Evolutionary conservation across 129 eudicot species (phyloP).

Genomic region (Chrysanthemum seticuspe): DNA sequence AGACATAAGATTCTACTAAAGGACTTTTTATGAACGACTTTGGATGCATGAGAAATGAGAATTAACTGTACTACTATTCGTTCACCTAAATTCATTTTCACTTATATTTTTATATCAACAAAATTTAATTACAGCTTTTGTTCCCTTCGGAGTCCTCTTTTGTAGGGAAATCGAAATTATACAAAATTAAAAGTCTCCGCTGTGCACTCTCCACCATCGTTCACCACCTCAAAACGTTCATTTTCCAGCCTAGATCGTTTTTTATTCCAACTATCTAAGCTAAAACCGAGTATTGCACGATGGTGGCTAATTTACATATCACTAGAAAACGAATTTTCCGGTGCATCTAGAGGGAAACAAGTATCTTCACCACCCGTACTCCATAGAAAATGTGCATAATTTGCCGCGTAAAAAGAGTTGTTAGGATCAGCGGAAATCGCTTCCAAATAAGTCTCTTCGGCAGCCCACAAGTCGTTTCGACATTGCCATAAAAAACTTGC

Average conservation of each 20-base stretch:
- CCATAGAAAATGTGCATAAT: slow-evolving; percentile 89
- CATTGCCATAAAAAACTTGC: slow-evolving; percentile 81
- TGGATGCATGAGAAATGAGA: background rate
- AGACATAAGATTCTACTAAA: background rate
- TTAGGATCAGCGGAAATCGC: slow-evolving; percentile 80
- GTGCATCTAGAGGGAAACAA: slow-evolving; percentile 68
- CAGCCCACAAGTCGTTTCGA: slow-evolving; percentile 84
- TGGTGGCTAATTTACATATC: slow-evolving; percentile 13
- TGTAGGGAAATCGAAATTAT: background rate
- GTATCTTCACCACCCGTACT: slow-evolving; percentile 94
- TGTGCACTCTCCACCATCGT: slow-evolving; percentile 1
- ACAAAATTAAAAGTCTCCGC: slow-evolving; percentile 20
- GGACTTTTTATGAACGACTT: slow-evolving; percentile 2
- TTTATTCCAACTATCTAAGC: slow-evolving; percentile 21
- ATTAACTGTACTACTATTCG: background rate
- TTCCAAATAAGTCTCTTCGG: slow-evolving; percentile 85
- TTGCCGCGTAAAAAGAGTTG: slow-evolving; percentile 77
- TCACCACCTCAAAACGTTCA: background rate
- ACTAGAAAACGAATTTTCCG: slow-evolving; percentile 31
- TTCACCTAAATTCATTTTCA: slow-evolving; percentile 7
- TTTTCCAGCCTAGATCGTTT: slow-evolving; percentile 12
- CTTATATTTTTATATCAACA: slow-evolving; percentile 26
- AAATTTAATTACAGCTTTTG: slow-evolving; percentile 35
- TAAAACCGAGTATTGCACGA: background rate
- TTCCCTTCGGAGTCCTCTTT: background rate